phyloP scores from a whole-genome alignment of 75 land plant genomes.

The Larix kaempferi region DNA sequence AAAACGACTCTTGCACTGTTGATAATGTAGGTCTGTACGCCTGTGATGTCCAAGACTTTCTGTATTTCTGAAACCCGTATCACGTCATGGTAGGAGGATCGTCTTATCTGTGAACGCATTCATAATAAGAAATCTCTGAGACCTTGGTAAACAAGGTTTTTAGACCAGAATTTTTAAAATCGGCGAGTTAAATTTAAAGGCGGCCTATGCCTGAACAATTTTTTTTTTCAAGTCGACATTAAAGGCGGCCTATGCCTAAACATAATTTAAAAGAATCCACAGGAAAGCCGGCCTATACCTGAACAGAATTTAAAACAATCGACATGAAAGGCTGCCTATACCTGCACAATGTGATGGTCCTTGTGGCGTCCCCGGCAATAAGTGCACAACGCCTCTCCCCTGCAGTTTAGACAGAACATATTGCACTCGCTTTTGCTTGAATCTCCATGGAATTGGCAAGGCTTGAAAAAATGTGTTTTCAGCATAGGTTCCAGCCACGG shows the following conservation, averaged over 20 bases:
- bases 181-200: no score
- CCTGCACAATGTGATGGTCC: constrained; percentile 73
- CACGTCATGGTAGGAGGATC: constrained; percentile 78
- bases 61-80: constrained; percentile 69
- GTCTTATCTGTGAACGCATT: constrained; percentile 42
- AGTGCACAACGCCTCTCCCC: constrained; percentile 54
- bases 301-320: background rate
- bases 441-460: constrained; percentile 47
- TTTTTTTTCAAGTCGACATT: background rate
- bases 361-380: constrained; percentile 49
- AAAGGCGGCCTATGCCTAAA: background rate
- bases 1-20: constrained; percentile 85
- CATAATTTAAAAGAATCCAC: background rate
- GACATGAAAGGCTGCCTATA: background rate
- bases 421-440: constrained; percentile 69
- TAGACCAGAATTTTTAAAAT: background rate
- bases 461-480: constrained; percentile 42
- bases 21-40: constrained; percentile 71
- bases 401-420: constrained; percentile 66
- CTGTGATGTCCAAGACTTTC: constrained; percentile 52
- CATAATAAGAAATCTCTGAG: background rate
- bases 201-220: background rate
- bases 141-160: background rate
- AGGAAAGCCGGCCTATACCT: background rate
- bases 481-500: constrained; percentile 66